A percentile compares a stretch with the other conserved stretches of the same genome.
Conservation (phyloP, 768 basidiomycete genomes). For the Wakefieldia striispora region DNA sequence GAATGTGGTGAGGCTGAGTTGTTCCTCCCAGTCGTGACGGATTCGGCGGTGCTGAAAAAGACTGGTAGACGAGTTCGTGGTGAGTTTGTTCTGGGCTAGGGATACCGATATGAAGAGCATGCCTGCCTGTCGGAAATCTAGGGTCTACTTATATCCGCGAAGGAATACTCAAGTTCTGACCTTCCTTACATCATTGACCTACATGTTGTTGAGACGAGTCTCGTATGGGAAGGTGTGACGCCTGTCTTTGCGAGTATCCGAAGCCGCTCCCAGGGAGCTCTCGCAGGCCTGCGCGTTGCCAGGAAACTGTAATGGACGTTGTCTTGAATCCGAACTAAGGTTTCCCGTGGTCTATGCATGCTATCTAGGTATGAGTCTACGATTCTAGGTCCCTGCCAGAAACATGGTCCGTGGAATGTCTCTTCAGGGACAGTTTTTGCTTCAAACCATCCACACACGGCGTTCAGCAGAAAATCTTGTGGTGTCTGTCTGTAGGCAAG, state of each 20-base stretch:
- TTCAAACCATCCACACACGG: neutral
- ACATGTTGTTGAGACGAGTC: too few species aligned
- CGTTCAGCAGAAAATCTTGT: constrained; percentile 5
- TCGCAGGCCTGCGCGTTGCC: neutral
- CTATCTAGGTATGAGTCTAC: neutral
- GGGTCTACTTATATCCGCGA: neutral
- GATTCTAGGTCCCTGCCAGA: too few species aligned
- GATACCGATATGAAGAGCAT: neutral
- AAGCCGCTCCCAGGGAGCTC: neutral
- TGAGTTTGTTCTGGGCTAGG: neutral
- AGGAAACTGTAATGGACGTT: neutral
- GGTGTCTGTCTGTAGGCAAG: too few species aligned
- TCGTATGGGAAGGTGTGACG: too few species aligned
- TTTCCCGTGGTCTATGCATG: constrained; percentile 8
- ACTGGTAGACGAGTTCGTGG: neutral
- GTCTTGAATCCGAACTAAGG: constrained; percentile 11
- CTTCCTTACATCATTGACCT: too few species aligned
- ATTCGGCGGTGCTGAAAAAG: constrained; percentile 22
- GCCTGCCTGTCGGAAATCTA: neutral
- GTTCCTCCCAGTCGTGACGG: constrained; percentile 21
- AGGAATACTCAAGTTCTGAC: too few species aligned
- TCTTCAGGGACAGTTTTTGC: neutral
- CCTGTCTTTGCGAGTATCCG: too few species aligned
- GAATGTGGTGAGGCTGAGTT: constrained; percentile 19
- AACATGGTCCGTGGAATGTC: too few species aligned